Evolutionary conservation across 768 basidiomycete species (phyloP).

Genomic region (Tricholoma furcatifolium): DNA sequence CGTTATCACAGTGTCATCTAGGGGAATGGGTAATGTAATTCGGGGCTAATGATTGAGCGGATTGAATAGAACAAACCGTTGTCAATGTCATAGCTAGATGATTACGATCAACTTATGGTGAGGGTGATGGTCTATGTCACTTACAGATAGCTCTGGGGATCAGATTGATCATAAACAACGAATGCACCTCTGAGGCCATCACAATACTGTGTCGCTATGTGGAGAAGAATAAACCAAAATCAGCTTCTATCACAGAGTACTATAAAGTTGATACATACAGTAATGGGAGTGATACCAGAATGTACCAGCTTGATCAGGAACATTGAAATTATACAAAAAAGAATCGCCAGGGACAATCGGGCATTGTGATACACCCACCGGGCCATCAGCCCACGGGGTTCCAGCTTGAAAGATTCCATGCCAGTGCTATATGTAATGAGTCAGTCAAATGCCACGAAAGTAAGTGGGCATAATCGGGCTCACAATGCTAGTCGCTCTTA

Average conservation of each 20-base stretch:
- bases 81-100: neutral
- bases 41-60: too few relatives aligned
- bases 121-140: neutral
- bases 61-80: neutral
- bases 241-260: too few relatives aligned
- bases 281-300: too few relatives aligned
- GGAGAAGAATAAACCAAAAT: too few relatives aligned
- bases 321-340: conserved; percentile 38
- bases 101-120: neutral
- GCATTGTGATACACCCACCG: conserved; percentile 38
- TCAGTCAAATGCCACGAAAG: too few relatives aligned
- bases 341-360: conserved; percentile 36
- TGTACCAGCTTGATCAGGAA: conserved; percentile 24
- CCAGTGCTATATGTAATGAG: conserved; percentile 35
- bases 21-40: neutral
- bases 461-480: neutral
- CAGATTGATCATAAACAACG: neutral
- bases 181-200: too few relatives aligned
- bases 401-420: conserved; percentile 47
- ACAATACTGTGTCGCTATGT: too few relatives aligned
- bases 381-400: conserved; percentile 36
- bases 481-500: conserved; percentile 23
- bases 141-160: neutral
- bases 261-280: too few relatives aligned
- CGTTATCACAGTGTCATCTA: neutral